Base-by-base conservation (phyloP, 1,284 basidiomycete genomes). In the Vanrija humicola region DNA sequence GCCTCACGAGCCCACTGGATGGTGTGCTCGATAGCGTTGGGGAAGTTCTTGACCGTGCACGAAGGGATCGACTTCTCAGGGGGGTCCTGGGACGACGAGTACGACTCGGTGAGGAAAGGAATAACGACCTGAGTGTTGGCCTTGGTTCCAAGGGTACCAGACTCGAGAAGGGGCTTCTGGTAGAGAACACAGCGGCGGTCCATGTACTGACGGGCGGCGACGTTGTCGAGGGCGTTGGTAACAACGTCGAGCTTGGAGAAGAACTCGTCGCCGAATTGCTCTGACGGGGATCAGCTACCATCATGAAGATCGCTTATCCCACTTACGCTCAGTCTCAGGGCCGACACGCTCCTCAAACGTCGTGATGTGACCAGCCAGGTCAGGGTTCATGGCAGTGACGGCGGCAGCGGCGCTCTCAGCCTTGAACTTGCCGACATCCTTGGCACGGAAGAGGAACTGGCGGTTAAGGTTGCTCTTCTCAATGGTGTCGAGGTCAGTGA, bases 21-120 rank as follows among this genome's bases (percentile, higher is more conserved):
- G n/a, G 95, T 98, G 79, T 99, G 96, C 67, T 93, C 88, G 66
- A 99, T 99, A 38, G 89, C 87, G 74, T 99, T 97, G 28, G 96
- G 96, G 84, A 99, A 99, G 79, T 93, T 98, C 80, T 98, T 98
- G 71, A 99, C 89, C 9, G 96, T 99, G 78, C 97, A 99, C 42
- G 91, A 91, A 10, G 97, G 91, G 15, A 94, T 88, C 72, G 95
- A 90, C 79, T 98, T 98, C 79, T 99, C 97, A 18, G 96, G 96
- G 44, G 96, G 96, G 75, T 99, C 96, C 78, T 98, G 96, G 19
- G 95, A 98, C 6, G 94, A 97, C 21, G 90, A 88, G 77, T 99
- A 98, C 15, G 93, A 97, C 78, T 99, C 96, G 38, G 96, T 98
- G 49, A 98, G 70, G 76, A 97, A 85, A 19, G 96, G 97, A 46